Evolutionary conservation across 257 asterid species (phyloP).

Genomic region (Rubia yunnanensis): DNA sequence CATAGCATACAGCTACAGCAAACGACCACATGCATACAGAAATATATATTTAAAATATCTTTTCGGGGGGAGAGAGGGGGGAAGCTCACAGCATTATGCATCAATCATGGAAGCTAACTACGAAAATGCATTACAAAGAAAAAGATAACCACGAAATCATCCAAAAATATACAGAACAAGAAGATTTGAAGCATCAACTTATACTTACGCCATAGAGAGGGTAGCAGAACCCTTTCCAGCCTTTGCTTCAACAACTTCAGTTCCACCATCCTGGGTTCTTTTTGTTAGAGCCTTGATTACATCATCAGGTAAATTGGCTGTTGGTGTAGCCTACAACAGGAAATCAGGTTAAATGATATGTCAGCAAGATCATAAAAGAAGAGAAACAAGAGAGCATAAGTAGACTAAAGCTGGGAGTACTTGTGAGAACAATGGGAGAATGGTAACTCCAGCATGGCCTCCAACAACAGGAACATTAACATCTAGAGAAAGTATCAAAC

Average conservation of each 20-base stretch:
- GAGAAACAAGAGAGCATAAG: not conserved
- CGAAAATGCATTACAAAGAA: not conserved
- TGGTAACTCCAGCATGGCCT: slow-evolving; percentile 92
- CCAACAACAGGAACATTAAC: slow-evolving; percentile 92
- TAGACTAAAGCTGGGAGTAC: slow-evolving; percentile 20
- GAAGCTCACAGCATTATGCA: not conserved
- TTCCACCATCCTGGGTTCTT: slow-evolving; percentile 96
- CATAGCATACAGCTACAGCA: too few relatives aligned
- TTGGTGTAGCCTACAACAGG: slow-evolving; percentile 57
- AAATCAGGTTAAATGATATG: not conserved
- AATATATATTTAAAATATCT: not conserved
- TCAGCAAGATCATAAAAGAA: not conserved
- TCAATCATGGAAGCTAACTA: not conserved
- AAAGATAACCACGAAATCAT: not conserved
- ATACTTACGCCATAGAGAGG: slow-evolving; percentile 93
- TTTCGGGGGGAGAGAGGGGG: not conserved
- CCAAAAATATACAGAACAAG: not conserved
- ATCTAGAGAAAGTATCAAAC: slow-evolving; percentile 25
- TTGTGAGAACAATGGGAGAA: slow-evolving; percentile 91
- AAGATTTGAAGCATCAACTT: not conserved
- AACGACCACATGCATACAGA: not conserved
- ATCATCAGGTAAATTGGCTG: slow-evolving; percentile 62
- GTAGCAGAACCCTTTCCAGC: slow-evolving; percentile 99
- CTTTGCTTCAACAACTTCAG: slow-evolving; percentile 96
- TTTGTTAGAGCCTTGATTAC: slow-evolving; percentile 66